Conservation (phyloP, 1,284 basidiomycete genomes). For the Sphagnurus paluster region DNA sequence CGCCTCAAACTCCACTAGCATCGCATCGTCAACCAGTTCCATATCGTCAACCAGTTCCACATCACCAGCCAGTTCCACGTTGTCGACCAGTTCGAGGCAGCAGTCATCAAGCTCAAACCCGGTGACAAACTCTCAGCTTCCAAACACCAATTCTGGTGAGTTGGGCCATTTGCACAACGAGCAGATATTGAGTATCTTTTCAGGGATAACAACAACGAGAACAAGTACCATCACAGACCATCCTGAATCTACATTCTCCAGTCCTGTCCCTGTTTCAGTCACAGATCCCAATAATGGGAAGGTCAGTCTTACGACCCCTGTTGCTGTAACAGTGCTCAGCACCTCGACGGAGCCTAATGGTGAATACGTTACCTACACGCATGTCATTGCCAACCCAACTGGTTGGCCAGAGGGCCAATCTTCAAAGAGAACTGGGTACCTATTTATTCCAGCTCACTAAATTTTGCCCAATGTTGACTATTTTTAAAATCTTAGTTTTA, state of each 20-base stretch:
- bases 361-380: conserved; percentile 42
- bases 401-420: conserved; percentile 22
- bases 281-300: conserved; percentile 36
- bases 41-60: neutral
- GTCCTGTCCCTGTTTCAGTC: conserved; percentile 40
- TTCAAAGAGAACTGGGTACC: conserved; percentile 21
- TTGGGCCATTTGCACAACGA: neutral
- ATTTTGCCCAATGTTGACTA: neutral
- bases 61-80: neutral
- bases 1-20: neutral
- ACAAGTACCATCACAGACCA: conserved; percentile 45
- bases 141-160: conserved; percentile 16
- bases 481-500: conserved; percentile 43
- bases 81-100: neutral
- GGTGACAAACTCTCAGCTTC: neutral
- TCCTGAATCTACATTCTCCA: conserved; percentile 45
- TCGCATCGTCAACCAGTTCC: conserved; percentile 5
- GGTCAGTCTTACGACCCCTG: conserved; percentile 38
- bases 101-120: neutral
- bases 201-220: conserved; percentile 17
- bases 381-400: conserved; percentile 50
- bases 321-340: conserved; percentile 45
- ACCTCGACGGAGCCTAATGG: conserved; percentile 46
- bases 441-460: neutral
- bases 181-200: too few relatives aligned